Evolutionary conservation across 2,329 filamentous ascomycete genomes (phyloP), one percentile per base, ranked within the genome.

Genomic region (Curvularia spicifera): DNA sequence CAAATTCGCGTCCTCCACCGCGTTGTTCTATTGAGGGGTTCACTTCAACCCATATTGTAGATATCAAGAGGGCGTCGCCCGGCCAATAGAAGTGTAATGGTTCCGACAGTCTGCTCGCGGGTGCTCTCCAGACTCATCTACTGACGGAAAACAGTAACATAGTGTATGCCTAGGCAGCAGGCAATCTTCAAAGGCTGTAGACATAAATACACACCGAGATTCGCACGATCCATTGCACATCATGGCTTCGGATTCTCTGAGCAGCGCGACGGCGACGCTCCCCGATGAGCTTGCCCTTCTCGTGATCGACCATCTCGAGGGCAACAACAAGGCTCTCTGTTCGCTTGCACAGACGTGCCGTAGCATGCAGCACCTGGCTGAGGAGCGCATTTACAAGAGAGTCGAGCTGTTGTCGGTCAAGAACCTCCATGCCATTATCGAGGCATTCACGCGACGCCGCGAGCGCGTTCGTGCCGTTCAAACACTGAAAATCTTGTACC

Each of bases 401-500:
- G 71, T 77, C 56, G 60, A 69, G 26, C 62, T 77, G 3, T 54
- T 61, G 10, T 70, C 64, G 1, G 73, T 74, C 4, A 51, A 61
- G 13, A 58, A 71, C 43, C 67, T 75, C 2, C 59, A 61, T 20
- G 61, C 57, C 22, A 71, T 76, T 42, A 64, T 70, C 37, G 28
- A 62, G 3, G 70, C 71, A 28, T 72, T 77, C 29, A 53, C 53
- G 5, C 24, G 31, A 12, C 67, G 70, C 13, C 64, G 60, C 4
- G 64, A 67, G 20, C 73, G 75, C 47, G 65, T 72, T 3, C 62
- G 64, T 12, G 67, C 65, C 5, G 71, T 76, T 5, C 71, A 74
- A 20, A 71, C 59, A 2, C 67, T 77, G 33, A 67, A 71, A 49
- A 75, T 77, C 13, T 50, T 73, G 1, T 75, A 76, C 31, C 66